A percentile compares a stretch with the other conserved stretches of the same genome.
phyloP scores from a whole-genome alignment of 2,329 filamentous ascomycete species.

The Coniochaeta pulveracea region DNA sequence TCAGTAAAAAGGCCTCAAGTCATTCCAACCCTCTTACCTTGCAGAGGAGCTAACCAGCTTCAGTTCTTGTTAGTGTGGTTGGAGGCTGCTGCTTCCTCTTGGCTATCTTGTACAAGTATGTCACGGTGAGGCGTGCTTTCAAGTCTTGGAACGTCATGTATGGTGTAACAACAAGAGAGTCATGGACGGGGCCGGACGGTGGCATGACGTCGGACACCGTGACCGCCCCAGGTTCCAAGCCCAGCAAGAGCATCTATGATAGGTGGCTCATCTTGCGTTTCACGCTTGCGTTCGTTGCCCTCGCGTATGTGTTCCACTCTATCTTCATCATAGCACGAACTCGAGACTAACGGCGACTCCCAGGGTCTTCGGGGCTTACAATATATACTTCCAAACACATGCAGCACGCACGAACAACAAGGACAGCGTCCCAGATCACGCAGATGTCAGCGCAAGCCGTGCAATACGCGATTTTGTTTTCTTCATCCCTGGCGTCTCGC shows the following conservation, averaged over 20 bases:
- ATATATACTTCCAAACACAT: constrained; percentile 24
- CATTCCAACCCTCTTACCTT: background rate
- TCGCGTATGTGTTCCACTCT: constrained; percentile 19
- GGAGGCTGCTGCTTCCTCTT: constrained; percentile 23
- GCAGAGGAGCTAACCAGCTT: background rate
- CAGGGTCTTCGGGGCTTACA: constrained; percentile 24
- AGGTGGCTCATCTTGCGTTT: constrained; percentile 32
- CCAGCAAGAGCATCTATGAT: constrained; percentile 29
- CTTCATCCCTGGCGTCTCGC: constrained; percentile 26
- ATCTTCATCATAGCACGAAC: background rate
- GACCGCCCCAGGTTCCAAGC: constrained; percentile 5
- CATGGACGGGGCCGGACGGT: constrained; percentile 1
- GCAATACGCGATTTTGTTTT: constrained; percentile 20
- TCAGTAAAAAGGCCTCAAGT: constrained; percentile 26
- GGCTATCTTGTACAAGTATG: constrained; percentile 27
- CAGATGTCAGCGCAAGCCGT: constrained; percentile 20
- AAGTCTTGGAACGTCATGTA: constrained; percentile 20
- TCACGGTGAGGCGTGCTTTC: constrained; percentile 22
- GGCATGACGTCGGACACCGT: background rate
- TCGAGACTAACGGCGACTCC: background rate
- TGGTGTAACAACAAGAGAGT: constrained; percentile 12
- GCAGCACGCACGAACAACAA: constrained; percentile 19
- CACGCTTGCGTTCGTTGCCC: constrained; percentile 27
- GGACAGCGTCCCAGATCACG: constrained; percentile 15
- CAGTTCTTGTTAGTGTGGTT: constrained; percentile 27